phyloP scores from a whole-genome alignment of 257 asterid genomes.

The Handroanthus guayacan region DNA sequence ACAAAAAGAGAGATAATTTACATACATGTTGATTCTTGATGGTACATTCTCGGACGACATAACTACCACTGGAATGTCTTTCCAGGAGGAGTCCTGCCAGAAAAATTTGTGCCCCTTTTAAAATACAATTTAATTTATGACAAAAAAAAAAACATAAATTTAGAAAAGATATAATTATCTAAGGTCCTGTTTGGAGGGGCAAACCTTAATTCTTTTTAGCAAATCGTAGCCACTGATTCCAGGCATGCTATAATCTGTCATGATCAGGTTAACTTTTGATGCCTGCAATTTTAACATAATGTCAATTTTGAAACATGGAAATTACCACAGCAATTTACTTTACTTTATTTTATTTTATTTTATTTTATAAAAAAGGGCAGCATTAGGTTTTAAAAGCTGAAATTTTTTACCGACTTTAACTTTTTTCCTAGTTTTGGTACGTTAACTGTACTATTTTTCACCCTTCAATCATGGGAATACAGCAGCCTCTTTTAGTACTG shows the following conservation, averaged over 20 bases:
- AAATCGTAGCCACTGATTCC: slow-evolving; percentile 72
- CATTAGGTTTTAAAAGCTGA: slow-evolving; percentile 36
- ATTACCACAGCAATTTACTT: slow-evolving; percentile 26
- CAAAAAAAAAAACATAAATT: not conserved
- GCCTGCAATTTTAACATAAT: slow-evolving; percentile 40
- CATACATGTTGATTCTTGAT: slow-evolving; percentile 63
- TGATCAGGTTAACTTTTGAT: slow-evolving; percentile 61
- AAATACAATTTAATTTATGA: not conserved
- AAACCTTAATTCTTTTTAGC: slow-evolving; percentile 66
- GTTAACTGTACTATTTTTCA: slow-evolving; percentile 33
- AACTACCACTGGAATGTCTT: slow-evolving; percentile 65
- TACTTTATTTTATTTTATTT: no score
- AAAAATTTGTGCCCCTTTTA: not conserved
- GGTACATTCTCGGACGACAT: slow-evolving; percentile 73
- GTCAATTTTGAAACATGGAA: slow-evolving; percentile 21
- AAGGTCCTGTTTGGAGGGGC: slow-evolving; percentile 7
- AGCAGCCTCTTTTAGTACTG: slow-evolving; percentile 16
- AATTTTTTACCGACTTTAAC: slow-evolving; percentile 27
- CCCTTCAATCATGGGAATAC: slow-evolving; percentile 43
- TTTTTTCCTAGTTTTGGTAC: slow-evolving; percentile 37
- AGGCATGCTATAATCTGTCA: slow-evolving; percentile 80
- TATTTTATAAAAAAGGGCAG: not conserved
- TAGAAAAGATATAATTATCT: not conserved
- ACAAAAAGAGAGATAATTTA: not conserved
- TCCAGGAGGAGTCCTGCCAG: slow-evolving; percentile 60